A percentile compares a stretch with the other conserved stretches of the same genome.
Evolutionary conservation across 129 eudicot genomes (phyloP).

Genomic region (Helianthus tuberosus): DNA sequence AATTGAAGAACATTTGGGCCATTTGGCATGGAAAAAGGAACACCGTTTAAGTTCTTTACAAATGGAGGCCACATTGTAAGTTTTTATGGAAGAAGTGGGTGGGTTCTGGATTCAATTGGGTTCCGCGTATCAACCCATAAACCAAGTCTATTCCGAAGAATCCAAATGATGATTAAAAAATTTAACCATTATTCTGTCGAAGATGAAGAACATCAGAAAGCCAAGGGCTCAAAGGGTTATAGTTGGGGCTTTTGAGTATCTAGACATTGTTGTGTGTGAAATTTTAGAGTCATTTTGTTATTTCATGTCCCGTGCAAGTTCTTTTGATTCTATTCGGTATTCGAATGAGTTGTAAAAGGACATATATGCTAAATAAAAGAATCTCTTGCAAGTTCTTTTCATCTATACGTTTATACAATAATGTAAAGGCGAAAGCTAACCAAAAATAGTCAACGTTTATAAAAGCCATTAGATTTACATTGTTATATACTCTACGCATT

Average conservation of each 20-base stretch:
- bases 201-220: too few relatives aligned
- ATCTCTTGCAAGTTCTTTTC: conserved; percentile 1
- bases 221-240: conserved; percentile 7
- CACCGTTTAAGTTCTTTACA: conserved; percentile 52
- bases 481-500: too few relatives aligned
- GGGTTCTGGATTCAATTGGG: conserved; percentile 76
- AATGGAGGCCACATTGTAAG: too few relatives aligned
- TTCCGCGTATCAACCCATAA: conserved; percentile 40
- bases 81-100: too few relatives aligned
- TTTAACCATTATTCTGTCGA: background rate
- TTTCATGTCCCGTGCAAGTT: background rate
- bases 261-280: background rate
- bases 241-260: conserved; percentile 10
- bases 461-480: too few relatives aligned
- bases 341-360: background rate
- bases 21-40: conserved; percentile 75
- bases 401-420: too few relatives aligned
- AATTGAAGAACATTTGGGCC: conserved; percentile 64
- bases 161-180: conserved; percentile 42
- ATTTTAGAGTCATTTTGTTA: background rate
- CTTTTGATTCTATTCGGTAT: background rate
- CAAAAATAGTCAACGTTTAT: too few relatives aligned
- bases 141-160: conserved; percentile 25
- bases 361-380: background rate
- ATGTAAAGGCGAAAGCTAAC: too few relatives aligned